Base-by-base conservation (phyloP, 345 rosid genomes). In the Populus simonii region DNA sequence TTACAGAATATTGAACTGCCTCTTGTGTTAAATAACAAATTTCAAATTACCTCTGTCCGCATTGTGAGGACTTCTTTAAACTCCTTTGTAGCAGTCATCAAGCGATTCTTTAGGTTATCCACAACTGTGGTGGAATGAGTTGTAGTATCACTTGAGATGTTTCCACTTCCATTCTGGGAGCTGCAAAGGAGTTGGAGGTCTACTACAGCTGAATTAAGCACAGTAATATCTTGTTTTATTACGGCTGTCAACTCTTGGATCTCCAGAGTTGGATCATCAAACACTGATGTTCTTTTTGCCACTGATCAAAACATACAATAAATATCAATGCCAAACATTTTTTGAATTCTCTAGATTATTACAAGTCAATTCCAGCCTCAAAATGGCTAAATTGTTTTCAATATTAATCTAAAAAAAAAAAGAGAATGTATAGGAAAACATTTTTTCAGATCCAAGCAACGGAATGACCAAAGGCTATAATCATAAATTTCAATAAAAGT, bases 201-300 rank as follows among this genome's bases (percentile, higher is more conserved):
- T 39, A 89, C 88, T 49, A 93, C 87, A 36, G 97, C 94, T 38
- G 96, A 79, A 86, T 93, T 91, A 63, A 93, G 90, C 43, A 88
- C 88, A 76, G 94, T 90, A 69, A 93, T 93, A 77, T 93, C 97
- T 86, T 93, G 97, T 81, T 93, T 93, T 83, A 90, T 85, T 1
- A 93, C 90, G 27, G 84, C 87, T 29, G 96, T 93, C 68, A 91
- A 76, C 82, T 93, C 97, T 78, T 93, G 97, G 83, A 93, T 93
- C 90, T 91, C 93, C 86, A 77, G 75, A 3, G 93, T 88, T 20
- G 97, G 97, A 84, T 93, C 94, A 82, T 93, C 97, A 79, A 93
- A 93, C 66, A 93, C 92, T 1, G 97, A 93, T 41, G 97, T 87
- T 74, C 92, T 87, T 90, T 93, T 93, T 29, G 97, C 97, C 79